Conservation (phyloP, 2,329 filamentous ascomycete genomes). For the Aspergillus ibericus region DNA sequence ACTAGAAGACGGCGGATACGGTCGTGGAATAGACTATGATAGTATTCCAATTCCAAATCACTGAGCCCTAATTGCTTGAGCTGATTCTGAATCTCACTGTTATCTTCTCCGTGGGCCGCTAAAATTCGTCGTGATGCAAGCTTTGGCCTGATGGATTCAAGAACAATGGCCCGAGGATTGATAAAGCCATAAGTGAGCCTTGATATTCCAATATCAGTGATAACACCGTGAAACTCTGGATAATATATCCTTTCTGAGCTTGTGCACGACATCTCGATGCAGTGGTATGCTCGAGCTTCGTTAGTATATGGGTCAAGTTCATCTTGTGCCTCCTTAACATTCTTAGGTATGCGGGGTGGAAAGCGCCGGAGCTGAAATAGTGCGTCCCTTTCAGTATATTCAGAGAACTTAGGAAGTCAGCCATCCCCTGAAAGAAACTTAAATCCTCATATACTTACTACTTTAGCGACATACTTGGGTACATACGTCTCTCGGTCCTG, state of each 20-base stretch:
- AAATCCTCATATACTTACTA: background rate
- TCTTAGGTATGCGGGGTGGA: background rate
- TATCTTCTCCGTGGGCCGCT: background rate
- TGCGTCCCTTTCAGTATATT: background rate
- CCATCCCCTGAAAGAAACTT: background rate
- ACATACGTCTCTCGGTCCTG: background rate
- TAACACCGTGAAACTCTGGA: slow-evolving; percentile 4
- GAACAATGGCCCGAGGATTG: background rate
- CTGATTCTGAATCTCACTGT: background rate
- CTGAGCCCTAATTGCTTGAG: background rate
- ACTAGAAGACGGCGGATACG: slow-evolving; percentile 9
- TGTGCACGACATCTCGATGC: slow-evolving; percentile 1
- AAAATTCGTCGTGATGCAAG: slow-evolving; percentile 5
- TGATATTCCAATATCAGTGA: background rate
- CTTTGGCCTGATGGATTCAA: slow-evolving; percentile 4
- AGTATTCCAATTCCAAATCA: slow-evolving; percentile 11
- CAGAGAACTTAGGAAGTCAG: background rate
- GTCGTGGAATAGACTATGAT: slow-evolving; percentile 8
- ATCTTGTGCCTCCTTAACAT: background rate
- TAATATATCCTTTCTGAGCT: slow-evolving; percentile 8
- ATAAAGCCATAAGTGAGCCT: background rate
- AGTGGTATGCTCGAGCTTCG: background rate
- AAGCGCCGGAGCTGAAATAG: background rate
- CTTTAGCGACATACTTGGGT: background rate
- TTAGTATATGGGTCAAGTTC: background rate